phyloP scores from a whole-genome alignment of 345 rosid species.

The Murraya paniculata region DNA sequence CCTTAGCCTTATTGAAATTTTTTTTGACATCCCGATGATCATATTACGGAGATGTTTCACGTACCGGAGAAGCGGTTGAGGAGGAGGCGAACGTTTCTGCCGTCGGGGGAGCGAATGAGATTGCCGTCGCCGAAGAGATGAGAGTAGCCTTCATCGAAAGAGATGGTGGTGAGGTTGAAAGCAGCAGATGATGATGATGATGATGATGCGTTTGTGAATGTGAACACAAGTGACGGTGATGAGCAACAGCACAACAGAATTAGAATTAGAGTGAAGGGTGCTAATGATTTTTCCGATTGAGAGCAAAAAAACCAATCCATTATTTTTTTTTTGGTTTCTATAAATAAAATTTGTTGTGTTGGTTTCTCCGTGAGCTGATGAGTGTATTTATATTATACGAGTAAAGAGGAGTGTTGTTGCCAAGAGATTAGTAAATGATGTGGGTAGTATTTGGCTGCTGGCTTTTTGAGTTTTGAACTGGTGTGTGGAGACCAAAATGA shows the following conservation, averaged over 20 bases:
- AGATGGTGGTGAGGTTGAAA: conserved; percentile 52
- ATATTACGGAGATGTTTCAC: no score
- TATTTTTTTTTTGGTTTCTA: background rate
- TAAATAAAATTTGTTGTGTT: background rate
- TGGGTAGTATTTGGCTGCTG: background rate
- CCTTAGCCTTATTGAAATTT: no score
- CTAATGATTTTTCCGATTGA: background rate
- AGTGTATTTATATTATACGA: background rate
- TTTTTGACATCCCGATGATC: no score
- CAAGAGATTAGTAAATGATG: background rate
- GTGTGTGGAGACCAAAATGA: background rate
- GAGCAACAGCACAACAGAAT: background rate
- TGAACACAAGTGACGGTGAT: background rate
- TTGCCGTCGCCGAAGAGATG: conserved; percentile 86
- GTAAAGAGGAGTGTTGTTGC: background rate
- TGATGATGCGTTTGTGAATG: background rate
- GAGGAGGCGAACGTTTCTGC: conserved; percentile 75
- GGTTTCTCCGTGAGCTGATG: background rate
- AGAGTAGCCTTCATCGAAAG: conserved; percentile 74
- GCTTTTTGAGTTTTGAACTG: background rate
- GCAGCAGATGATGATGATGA: background rate
- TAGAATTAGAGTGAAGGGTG: background rate
- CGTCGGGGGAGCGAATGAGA: conserved; percentile 75
- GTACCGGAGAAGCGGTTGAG: conserved; percentile 79
- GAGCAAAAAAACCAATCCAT: conserved; percentile 12